Percentiles rank a stretch among this genome's conserved stretches.
phyloP scores from a whole-genome alignment of 140 eudicot species.

The Senecio squalidus region DNA sequence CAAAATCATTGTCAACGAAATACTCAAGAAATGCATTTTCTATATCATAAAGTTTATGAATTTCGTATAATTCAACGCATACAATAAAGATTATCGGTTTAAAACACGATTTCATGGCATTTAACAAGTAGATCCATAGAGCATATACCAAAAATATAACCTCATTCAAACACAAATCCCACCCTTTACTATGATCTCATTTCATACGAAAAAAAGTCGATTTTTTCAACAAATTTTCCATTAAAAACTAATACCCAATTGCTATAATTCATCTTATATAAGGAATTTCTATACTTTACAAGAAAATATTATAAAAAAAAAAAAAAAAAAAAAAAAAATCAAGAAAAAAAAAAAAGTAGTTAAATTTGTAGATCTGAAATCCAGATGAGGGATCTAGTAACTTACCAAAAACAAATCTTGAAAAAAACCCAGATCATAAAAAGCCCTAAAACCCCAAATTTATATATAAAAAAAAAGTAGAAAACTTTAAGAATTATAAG shows the following conservation, averaged over 20 bases:
- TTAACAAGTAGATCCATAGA: neutral
- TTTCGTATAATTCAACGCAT: neutral
- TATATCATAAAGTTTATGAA: neutral
- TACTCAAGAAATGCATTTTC: constrained; percentile 1
- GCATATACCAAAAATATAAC: neutral
- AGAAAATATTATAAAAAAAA: no score
- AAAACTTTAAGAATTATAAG: constrained; percentile 25
- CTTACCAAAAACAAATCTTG: constrained; percentile 18
- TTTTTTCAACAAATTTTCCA: constrained; percentile 3
- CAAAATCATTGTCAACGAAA: constrained; percentile 11
- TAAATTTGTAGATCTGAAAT: constrained; percentile 36
- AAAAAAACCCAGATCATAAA: constrained; percentile 36
- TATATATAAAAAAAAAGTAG: neutral
- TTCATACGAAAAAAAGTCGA: neutral
- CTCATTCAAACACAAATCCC: constrained; percentile 1
- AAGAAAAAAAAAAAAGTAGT: neutral
- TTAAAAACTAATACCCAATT: neutral
- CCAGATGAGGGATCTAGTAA: constrained; percentile 30
- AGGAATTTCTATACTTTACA: neutral
- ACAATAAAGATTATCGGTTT: neutral
- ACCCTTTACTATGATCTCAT: constrained; percentile 7
- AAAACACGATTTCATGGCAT: neutral
- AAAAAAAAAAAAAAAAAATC: neutral
- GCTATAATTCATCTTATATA: constrained; percentile 1
- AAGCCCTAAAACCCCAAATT: constrained; percentile 30